Evolutionary conservation across 768 basidiomycete genomes (phyloP).

Genomic region (Rhodotorula diobovata): DNA sequence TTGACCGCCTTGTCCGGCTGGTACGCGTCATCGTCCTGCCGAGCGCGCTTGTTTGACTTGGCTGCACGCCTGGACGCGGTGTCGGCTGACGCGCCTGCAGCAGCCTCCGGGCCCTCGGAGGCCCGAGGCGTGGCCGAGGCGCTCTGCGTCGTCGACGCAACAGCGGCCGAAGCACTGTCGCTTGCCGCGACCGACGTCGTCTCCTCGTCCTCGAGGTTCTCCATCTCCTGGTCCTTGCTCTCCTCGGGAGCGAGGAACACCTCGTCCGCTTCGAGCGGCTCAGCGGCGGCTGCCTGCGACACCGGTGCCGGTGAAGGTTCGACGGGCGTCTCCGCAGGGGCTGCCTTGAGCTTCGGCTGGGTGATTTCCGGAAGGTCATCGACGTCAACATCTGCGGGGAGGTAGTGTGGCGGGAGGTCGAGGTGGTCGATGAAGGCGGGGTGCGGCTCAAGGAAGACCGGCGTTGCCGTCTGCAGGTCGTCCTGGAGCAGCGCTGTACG

Average conservation of each 20-base stretch:
- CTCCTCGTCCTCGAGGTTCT: not conserved
- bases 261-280: not conserved
- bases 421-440: slow-evolving; percentile 22
- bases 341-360: no score
- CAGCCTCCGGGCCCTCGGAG: no score
- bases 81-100: not conserved
- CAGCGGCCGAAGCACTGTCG: no score
- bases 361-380: not conserved
- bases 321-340: no score
- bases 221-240: not conserved
- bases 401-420: slow-evolving; percentile 19
- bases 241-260: no score
- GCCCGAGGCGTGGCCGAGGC: not conserved
- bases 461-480: slow-evolving; percentile 5
- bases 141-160: not conserved
- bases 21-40: not conserved
- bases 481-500: slow-evolving; percentile 26
- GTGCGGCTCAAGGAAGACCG: slow-evolving; percentile 6
- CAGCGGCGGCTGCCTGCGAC: no score
- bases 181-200: no score
- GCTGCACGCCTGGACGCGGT: not conserved
- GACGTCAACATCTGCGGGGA: not conserved
- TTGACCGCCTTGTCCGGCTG: not conserved
- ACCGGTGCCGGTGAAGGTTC: no score
- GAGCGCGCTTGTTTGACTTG: not conserved